Base-by-base conservation (phyloP, 495 filamentous ascomycete species). In the Diplogelasinospora grovesii region DNA sequence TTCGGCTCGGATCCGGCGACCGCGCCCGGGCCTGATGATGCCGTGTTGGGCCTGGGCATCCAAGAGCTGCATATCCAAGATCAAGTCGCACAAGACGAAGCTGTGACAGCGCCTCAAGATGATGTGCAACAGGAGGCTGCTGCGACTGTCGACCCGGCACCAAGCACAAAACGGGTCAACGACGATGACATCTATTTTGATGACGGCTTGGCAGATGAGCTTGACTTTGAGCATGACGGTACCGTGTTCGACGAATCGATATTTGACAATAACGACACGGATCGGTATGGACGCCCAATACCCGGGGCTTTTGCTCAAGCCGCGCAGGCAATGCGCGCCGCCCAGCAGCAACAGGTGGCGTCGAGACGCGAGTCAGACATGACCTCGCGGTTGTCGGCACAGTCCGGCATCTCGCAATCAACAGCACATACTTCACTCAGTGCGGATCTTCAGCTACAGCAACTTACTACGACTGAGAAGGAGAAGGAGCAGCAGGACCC, bases 151-250 rank as follows among this genome's bases (percentile, higher is more conserved):
- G 68, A 24, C 9, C 37, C 41, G 13, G 20, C 22, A 8, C 26
- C 22, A 11, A 10, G 8, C 26, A 41, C 8, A 16, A 8, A 19
- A 4, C 18, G n/a, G n/a, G n/a, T n/a, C n/a, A n/a, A 77, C 21
- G 75, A 80, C 22, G 85, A 90, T 49, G 86, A 90, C 42, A 59
- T 92, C 28, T 92, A 92, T 52, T 92, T 85, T 45, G 81, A 89
- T 41, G 83, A 88, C 48, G 87, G 85, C 2, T 66, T 86, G 30
- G 63, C 62, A 2, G 63, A 70, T 50, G 79, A 74, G 41, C 44
- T 63, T 2, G 55, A 69, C 32, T 73, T 73, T 34, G 49, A 54
- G 1, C 67, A 63, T 19, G 73, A 77, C 26, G 73, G 70, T 21
- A 64, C 65, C 5, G 60, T 67, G 11, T 88, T 89, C 50, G 85